A percentile compares a stretch with the other conserved stretches of the same genome.
Evolutionary conservation across 805 yeast genomes (phyloP).

Genomic region (Scheffersomyces stipitis): DNA sequence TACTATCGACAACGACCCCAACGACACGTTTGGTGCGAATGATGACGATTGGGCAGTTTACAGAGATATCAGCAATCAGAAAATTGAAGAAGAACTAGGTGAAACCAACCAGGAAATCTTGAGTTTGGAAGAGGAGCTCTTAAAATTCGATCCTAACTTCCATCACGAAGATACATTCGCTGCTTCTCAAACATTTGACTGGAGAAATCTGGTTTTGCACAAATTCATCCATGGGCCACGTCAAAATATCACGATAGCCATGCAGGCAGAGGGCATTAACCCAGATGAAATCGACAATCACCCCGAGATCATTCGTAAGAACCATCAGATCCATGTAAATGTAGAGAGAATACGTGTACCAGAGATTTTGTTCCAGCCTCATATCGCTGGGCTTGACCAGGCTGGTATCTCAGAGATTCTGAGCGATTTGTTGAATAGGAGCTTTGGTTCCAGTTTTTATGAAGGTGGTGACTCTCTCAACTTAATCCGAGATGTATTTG

Average conservation of each 20-base stretch:
- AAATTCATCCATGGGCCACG: conserved; percentile 88
- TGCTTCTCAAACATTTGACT: conserved; percentile 67
- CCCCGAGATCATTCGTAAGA: conserved; percentile 75
- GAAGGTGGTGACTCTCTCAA: conserved; percentile 53
- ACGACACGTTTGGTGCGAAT: conserved; percentile 90
- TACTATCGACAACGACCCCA: conserved; percentile 85
- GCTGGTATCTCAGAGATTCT: conserved; percentile 86
- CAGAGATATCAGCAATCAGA: conserved; percentile 72
- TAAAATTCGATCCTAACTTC: conserved; percentile 83
- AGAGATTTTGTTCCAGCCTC: conserved; percentile 88
- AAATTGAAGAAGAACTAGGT: conserved; percentile 79
- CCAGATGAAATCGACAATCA: conserved; percentile 44
- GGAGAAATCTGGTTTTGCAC: conserved; percentile 79
- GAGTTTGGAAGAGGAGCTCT: conserved; percentile 69
- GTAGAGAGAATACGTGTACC: conserved; percentile 91
- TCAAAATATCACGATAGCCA: conserved; percentile 62
- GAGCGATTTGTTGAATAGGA: conserved; percentile 60
- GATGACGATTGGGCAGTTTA: conserved; percentile 96
- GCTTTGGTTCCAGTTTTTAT: conserved; percentile 57
- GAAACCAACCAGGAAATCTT: conserved; percentile 62
- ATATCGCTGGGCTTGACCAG: conserved; percentile 92
- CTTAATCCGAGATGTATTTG: conserved; percentile 62
- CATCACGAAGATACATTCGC: conserved; percentile 83
- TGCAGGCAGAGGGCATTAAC: conserved; percentile 42
- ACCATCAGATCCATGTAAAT: conserved; percentile 87